Evolutionary conservation across 306 rosid species (phyloP).

Genomic region (Quercus mongolica): DNA sequence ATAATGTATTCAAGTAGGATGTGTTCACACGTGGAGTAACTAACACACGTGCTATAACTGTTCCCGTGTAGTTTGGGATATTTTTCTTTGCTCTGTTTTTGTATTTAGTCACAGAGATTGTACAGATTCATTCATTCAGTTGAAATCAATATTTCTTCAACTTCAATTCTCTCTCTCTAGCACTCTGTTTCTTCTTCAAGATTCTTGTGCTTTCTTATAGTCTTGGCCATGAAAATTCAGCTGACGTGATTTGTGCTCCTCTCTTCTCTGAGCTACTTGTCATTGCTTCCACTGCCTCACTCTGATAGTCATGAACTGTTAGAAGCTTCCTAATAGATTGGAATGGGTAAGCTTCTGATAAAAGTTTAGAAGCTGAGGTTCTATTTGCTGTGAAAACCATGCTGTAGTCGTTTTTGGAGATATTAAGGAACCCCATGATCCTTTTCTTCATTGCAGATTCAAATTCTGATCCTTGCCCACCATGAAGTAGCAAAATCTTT

Average conservation of each 20-base stretch:
- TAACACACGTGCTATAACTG: too few relatives aligned
- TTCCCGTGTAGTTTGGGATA: too few relatives aligned
- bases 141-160: too few relatives aligned
- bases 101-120: too few relatives aligned
- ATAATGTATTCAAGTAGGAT: too few relatives aligned
- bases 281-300: conserved; percentile 84
- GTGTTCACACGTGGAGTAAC: too few relatives aligned
- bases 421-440: conserved; percentile 66
- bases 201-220: conserved; percentile 1
- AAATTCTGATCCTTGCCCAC: conserved; percentile 58
- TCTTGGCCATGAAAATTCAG: conserved; percentile 93
- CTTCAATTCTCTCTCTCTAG: too few relatives aligned
- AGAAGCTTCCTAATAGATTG: conserved; percentile 53
- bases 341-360: conserved; percentile 76
- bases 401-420: conserved; percentile 66
- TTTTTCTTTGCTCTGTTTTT: too few relatives aligned
- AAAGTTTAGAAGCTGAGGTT: conserved; percentile 79
- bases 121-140: too few relatives aligned
- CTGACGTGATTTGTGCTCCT: conserved; percentile 66
- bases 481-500: conserved; percentile 65
- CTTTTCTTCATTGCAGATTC: conserved; percentile 66
- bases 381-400: conserved; percentile 94
- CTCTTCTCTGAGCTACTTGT: conserved; percentile 53
- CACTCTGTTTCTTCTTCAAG: too few relatives aligned
- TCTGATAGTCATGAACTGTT: conserved; percentile 80